Evolutionary conservation across 2,329 filamentous ascomycete genomes (phyloP).

Genomic region (Cercospora sesami): DNA sequence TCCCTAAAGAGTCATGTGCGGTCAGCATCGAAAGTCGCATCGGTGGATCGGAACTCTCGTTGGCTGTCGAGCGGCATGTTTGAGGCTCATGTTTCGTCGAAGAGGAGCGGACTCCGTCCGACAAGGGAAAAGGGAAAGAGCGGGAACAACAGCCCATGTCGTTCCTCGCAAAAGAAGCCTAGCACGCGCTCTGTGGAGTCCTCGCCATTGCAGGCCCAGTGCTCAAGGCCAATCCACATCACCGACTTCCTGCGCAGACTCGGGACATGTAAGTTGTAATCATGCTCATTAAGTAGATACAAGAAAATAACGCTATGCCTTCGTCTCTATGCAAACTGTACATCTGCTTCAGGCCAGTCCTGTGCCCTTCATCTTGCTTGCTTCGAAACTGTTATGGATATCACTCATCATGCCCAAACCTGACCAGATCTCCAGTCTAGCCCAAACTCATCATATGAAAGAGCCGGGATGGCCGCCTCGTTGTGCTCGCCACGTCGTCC

Average conservation of each 20-base stretch:
- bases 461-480: background rate
- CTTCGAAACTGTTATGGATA: constrained; percentile 14
- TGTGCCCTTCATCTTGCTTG: constrained; percentile 8
- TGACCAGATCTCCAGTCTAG: background rate
- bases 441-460: background rate
- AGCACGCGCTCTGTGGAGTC: background rate
- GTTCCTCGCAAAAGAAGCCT: background rate
- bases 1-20: background rate
- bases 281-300: constrained; percentile 11
- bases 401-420: constrained; percentile 9
- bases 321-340: constrained; percentile 16
- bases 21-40: background rate
- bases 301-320: constrained; percentile 10
- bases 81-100: background rate
- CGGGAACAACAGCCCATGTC: background rate
- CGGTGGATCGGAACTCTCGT: background rate
- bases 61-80: background rate
- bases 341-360: constrained; percentile 3
- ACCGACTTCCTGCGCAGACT: background rate
- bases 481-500: background rate
- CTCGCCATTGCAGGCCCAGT: background rate
- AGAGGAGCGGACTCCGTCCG: background rate
- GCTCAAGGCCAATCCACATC: background rate
- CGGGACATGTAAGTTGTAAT: background rate
- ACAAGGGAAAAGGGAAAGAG: background rate